phyloP scores from a whole-genome alignment of 129 eudicot species.

The Chrysanthemum seticuspe region DNA sequence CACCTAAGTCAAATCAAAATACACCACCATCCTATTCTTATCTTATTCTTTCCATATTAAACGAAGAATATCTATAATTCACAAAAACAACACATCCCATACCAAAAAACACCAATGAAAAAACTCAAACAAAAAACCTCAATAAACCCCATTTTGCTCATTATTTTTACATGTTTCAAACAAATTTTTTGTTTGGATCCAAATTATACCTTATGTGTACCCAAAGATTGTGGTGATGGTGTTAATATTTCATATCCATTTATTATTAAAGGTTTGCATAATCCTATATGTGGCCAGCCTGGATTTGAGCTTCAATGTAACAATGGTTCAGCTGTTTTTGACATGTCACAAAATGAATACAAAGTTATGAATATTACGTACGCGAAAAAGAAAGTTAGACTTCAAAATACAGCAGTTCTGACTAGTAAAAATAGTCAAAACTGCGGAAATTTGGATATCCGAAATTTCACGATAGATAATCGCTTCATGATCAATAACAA shows the following conservation, averaged over 20 bases:
- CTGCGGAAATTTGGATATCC: neutral
- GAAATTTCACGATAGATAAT: too few species aligned
- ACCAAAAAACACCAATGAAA: neutral
- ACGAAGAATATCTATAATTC: neutral
- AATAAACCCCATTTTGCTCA: slow-evolving; percentile 6
- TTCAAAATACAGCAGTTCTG: slow-evolving; percentile 6
- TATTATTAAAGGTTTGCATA: slow-evolving; percentile 22
- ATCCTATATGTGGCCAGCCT: slow-evolving; percentile 46
- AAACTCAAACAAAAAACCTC: slow-evolving; percentile 10
- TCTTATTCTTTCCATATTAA: neutral
- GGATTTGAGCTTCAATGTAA: slow-evolving; percentile 43
- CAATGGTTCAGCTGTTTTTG: too few species aligned
- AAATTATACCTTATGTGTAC: slow-evolving; percentile 36
- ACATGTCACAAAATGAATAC: too few species aligned
- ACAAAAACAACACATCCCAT: neutral
- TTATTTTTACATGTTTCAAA: slow-evolving; percentile 8
- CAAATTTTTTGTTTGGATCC: slow-evolving; percentile 22
- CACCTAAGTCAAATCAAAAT: slow-evolving; percentile 26
- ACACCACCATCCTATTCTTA: slow-evolving; percentile 6
- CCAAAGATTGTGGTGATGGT: slow-evolving; percentile 35
- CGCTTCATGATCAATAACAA: too few species aligned
- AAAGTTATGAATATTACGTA: slow-evolving; percentile 22
- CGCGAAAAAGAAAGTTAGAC: neutral
- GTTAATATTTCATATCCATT: slow-evolving; percentile 44
- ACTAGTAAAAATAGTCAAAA: neutral